A percentile compares a stretch with the other conserved stretches of the same genome.
Evolutionary conservation across 306 rosid species (phyloP).

Genomic region (Quercus rubra): DNA sequence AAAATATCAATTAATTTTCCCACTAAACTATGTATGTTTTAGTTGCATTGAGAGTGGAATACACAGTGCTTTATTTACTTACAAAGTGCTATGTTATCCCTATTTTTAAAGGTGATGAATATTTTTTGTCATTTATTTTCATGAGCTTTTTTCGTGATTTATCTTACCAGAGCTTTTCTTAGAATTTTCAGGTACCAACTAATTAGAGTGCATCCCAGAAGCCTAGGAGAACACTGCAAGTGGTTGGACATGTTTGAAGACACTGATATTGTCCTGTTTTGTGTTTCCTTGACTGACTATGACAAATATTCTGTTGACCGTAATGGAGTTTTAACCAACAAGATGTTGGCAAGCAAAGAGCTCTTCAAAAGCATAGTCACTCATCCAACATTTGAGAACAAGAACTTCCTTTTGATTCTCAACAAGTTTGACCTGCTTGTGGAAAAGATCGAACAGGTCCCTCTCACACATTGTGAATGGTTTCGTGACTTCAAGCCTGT

Average conservation of each 20-base stretch:
- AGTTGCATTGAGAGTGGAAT: not conserved
- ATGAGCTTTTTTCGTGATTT: not conserved
- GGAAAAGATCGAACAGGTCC: conserved; percentile 49
- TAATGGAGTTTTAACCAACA: conserved; percentile 49
- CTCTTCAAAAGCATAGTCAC: conserved; percentile 59
- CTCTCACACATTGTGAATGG: conserved; percentile 69
- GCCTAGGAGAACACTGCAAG: conserved; percentile 66
- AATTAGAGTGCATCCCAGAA: conserved; percentile 51
- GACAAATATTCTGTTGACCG: conserved; percentile 42
- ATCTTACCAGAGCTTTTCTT: conserved; percentile 4
- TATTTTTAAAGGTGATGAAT: not conserved
- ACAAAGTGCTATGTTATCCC: no score
- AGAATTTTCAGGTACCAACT: conserved; percentile 50
- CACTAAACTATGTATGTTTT: not conserved
- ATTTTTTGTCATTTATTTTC: not conserved
- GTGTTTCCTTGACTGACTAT: conserved; percentile 62
- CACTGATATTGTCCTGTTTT: conserved; percentile 46
- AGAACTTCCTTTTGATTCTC: conserved; percentile 58
- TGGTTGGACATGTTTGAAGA: conserved; percentile 76
- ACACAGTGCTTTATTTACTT: not conserved
- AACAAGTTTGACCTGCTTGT: conserved; percentile 64
- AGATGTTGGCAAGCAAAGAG: conserved; percentile 56
- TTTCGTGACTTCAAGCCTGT: conserved; percentile 61
- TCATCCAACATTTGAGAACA: conserved; percentile 36
- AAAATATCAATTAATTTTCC: not conserved